Evolutionary conservation across 331 rosid genomes (phyloP).

Genomic region (Spiraea crenata): DNA sequence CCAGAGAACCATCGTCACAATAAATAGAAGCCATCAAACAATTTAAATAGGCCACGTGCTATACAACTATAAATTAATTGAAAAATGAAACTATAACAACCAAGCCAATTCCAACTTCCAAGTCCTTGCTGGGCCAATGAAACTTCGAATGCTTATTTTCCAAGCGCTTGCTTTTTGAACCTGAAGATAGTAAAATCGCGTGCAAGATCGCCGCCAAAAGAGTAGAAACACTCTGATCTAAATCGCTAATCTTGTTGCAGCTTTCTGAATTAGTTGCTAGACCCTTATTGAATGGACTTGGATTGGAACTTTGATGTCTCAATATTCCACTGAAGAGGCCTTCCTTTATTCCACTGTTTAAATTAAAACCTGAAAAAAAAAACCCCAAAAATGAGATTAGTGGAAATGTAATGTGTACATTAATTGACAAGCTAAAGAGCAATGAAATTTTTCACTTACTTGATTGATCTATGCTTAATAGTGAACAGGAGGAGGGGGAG

Average conservation of each 20-base stretch:
- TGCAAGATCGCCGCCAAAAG: conserved; percentile 36
- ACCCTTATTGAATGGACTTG: conserved; percentile 36
- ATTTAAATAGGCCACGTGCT: neutral
- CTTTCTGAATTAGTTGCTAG: conserved; percentile 9
- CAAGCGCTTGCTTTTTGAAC: neutral
- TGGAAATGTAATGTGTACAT: neutral
- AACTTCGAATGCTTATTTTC: neutral
- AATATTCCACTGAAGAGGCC: conserved; percentile 21
- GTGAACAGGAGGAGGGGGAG: conserved; percentile 84
- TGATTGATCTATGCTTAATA: conserved; percentile 48
- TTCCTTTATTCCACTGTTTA: conserved; percentile 43
- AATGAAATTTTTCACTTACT: conserved; percentile 45
- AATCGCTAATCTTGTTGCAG: neutral
- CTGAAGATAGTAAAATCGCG: conserved; percentile 20
- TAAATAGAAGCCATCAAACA: conserved; percentile 13
- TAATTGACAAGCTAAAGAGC: neutral
- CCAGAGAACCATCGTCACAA: neutral
- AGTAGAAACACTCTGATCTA: conserved; percentile 22
- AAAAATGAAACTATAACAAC: conserved; percentile 5
- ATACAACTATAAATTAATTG: neutral
- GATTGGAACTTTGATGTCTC: conserved; percentile 29
- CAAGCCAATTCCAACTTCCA: conserved; percentile 5
- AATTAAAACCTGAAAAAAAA: conserved; percentile 40
- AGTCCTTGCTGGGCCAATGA: neutral
- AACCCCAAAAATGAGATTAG: neutral